phyloP scores from a whole-genome alignment of 345 rosid genomes.

The Hirschfeldia incana region DNA sequence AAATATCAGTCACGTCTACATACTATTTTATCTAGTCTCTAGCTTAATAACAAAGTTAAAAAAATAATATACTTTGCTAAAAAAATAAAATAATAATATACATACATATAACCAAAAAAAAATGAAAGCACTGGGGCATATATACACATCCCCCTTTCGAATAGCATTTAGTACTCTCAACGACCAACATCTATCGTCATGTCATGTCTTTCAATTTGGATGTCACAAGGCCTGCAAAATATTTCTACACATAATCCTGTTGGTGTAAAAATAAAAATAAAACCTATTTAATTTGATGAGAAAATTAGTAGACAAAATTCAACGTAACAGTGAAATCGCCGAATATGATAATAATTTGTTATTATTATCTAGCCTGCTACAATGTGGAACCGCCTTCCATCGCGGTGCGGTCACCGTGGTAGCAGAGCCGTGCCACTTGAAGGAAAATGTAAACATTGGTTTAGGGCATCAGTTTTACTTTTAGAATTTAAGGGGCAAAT shows the following conservation, averaged over 20 bases:
- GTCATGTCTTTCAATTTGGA: slow-evolving; percentile 12
- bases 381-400: slow-evolving; percentile 42
- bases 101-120: not conserved
- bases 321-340: too few species aligned
- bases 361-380: not conserved
- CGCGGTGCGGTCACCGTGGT: slow-evolving; percentile 55
- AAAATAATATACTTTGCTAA: not conserved
- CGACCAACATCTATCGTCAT: slow-evolving; percentile 19
- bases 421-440: not conserved
- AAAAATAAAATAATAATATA: too few species aligned
- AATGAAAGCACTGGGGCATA: slow-evolving; percentile 28
- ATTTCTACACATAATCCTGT: not conserved
- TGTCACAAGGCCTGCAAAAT: slow-evolving; percentile 2
- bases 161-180: slow-evolving; percentile 19
- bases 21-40: not conserved
- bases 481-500: too few species aligned
- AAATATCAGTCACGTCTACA: not conserved
- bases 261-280: not conserved
- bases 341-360: too few species aligned
- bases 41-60: not conserved
- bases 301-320: too few species aligned
- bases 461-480: too few species aligned
- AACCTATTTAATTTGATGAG: not conserved
- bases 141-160: not conserved
- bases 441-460: too few species aligned